Conservation (phyloP, 441 rosid genomes). For the Rhodomyrtus psidioides region DNA sequence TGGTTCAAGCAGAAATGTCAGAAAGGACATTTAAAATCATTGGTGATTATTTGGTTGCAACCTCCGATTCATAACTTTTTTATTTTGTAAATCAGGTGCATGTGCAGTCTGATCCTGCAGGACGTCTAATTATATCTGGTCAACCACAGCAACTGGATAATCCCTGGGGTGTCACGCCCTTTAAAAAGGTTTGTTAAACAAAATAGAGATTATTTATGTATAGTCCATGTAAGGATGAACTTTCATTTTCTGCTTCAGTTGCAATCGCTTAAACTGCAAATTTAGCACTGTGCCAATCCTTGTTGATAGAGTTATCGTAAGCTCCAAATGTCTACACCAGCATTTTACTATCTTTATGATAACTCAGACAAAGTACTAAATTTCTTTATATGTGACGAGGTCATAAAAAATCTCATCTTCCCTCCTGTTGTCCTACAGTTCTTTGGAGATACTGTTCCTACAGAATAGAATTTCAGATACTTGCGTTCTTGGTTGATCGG, state of each 20-base stretch:
- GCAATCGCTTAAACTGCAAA: background rate
- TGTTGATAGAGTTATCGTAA: background rate
- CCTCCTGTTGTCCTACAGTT: background rate
- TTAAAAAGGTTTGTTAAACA: conserved; percentile 46
- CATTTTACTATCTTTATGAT: background rate
- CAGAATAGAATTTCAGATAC: background rate
- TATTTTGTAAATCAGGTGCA: conserved; percentile 34
- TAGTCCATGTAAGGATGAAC: background rate
- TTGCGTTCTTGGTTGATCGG: background rate
- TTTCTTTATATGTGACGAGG: background rate
- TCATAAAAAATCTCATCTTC: background rate
- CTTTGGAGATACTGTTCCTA: background rate
- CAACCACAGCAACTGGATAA: conserved; percentile 58
- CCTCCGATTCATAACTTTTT: background rate
- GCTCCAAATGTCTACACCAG: background rate
- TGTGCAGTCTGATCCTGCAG: conserved; percentile 72
- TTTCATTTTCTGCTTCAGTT: background rate
- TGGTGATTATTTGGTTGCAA: background rate
- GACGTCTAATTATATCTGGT: conserved; percentile 66
- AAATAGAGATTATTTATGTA: background rate
- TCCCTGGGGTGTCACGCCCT: conserved; percentile 78
- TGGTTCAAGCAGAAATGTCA: background rate
- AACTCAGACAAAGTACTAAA: background rate
- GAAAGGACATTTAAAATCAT: background rate
- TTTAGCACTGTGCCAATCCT: background rate